Base-by-base conservation (phyloP, 148 eudicot genomes). In the Rhododendron molle region DNA sequence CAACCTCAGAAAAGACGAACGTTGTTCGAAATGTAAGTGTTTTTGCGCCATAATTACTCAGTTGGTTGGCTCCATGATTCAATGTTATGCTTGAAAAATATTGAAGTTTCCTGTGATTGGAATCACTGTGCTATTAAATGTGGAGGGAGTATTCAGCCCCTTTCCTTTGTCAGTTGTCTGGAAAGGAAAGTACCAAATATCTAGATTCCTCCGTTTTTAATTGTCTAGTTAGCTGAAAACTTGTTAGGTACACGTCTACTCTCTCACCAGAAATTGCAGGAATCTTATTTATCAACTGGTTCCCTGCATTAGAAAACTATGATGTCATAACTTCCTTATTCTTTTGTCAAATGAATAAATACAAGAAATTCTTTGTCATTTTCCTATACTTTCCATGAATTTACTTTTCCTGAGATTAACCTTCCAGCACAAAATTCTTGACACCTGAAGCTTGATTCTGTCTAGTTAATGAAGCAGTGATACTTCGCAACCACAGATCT, bases 1-100 rank as follows among this genome's bases (percentile, higher is more conserved):
- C 94, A 83, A 43, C 94, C 94, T 32, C 92, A 92, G 43, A 67
- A 79, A 82, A 83, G 94, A 74, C 87, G 76, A 60, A 91, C 92
- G 3, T 85, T 92, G 18, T 86, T 86, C 86, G 89, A 89, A 76
- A 89, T 84, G 94, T 90, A 87, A 87, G 87, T 83, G 34, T 30
- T 81, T 9, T 49, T 86, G 50, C 5, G 13, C 3, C 49, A 58
- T 67, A 20, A 83, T 65, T 77, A 8, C 54, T 10, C 36, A 11
- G 28, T 62, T 62, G n/a, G 71, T 65, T 65, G 71, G 34, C 4
- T 38, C 28, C 26, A 21, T 32, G 3, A 21, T 69, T 73, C 30
- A 73, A 14, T 47, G 40, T 15, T 58, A 40, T 81, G 74, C 34
- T 60, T 81, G 49, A 26, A 4, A 69, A 20, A 5, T 30, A 32